Evolutionary conservation across 768 basidiomycete genomes (phyloP), one percentile per base, ranked within the genome.

Genomic region (Tricholoma bakamatsutake): DNA sequence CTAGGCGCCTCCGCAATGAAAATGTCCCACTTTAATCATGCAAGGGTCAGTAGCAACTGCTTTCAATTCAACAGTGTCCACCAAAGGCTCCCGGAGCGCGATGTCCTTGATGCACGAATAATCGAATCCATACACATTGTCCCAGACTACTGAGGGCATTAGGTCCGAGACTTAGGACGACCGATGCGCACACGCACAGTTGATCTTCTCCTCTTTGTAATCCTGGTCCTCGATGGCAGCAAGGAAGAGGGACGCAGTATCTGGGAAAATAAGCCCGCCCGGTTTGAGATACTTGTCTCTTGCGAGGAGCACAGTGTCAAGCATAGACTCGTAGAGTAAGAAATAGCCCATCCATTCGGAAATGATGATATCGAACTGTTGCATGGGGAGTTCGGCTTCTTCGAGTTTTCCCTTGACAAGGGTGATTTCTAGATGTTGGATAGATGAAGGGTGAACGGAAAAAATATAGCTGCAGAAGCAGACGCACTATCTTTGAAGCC

Each of bases 271-370:
- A 50, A 90, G 79, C 54, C 97, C 97, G 43, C 76, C 90, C 50
- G 84, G 84, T 63, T 90, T 93, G 64, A 99, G 84, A 77, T 97
- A 98, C 72, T 91, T 92, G 80, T 99, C 97, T 56, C 97, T 84
- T 6, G 97, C 97, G 47, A 95, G 80, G 42, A 99, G 84, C 54
- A 99, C 97, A 24, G 95, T 98, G 75, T 99, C 96, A 62, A 98
- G 85, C 97, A 99, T 98, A 66, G 93, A 95, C 71, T 98, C 97
- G 77, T 98, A 98, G 33, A 99, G 83, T 50, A 98, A 78, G 81
- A 98, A 98, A 75, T 99, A 99, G 42, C 97, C 97, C 97, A 99
- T 99, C 97, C 96, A 99, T 71, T 99, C 97, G 58, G 94, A 97
- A 68, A 99, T 91, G 75, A 99, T 97, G 74, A 99, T 98, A 70